phyloP scores from a whole-genome alignment of 2,329 filamentous ascomycete species.

The Phyllosticta capitalensis region DNA sequence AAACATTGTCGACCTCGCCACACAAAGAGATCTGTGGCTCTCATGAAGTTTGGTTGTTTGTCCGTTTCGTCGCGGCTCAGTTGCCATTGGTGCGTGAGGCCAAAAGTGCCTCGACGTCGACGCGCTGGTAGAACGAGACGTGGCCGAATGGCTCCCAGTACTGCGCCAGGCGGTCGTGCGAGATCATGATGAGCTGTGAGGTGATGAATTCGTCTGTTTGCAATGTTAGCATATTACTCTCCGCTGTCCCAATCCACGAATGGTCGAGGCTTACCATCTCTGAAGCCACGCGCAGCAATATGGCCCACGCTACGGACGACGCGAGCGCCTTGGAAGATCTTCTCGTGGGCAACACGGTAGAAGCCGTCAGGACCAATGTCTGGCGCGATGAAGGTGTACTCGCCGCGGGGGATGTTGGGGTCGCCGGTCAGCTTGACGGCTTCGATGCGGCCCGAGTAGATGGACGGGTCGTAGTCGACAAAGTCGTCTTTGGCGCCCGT shows the following conservation, averaged over 20 bases:
- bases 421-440: constrained; percentile 91
- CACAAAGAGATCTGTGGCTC: too few relatives aligned
- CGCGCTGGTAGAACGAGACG: constrained; percentile 39
- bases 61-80: not conserved
- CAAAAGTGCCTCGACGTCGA: constrained; percentile 34
- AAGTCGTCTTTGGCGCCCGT: constrained; percentile 12
- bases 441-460: constrained; percentile 60
- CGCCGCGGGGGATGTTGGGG: constrained; percentile 76
- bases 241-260: not conserved
- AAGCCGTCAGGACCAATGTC: constrained; percentile 63
- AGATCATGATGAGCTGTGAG: constrained; percentile 69
- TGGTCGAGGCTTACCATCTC: constrained; percentile 48
- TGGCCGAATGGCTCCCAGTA: constrained; percentile 59
- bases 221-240: not conserved
- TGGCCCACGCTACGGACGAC: constrained; percentile 69
- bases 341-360: constrained; percentile 53
- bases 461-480: constrained; percentile 17
- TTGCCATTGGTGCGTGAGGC: not conserved
- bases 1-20: too few relatives aligned
- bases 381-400: constrained; percentile 70
- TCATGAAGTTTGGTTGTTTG: not conserved
- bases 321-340: constrained; percentile 62
- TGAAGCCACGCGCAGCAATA: constrained; percentile 64
- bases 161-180: constrained; percentile 66
- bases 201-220: constrained; percentile 62